phyloP scores from a whole-genome alignment of 139 green algal species.

The Zygnema cylindricum region DNA sequence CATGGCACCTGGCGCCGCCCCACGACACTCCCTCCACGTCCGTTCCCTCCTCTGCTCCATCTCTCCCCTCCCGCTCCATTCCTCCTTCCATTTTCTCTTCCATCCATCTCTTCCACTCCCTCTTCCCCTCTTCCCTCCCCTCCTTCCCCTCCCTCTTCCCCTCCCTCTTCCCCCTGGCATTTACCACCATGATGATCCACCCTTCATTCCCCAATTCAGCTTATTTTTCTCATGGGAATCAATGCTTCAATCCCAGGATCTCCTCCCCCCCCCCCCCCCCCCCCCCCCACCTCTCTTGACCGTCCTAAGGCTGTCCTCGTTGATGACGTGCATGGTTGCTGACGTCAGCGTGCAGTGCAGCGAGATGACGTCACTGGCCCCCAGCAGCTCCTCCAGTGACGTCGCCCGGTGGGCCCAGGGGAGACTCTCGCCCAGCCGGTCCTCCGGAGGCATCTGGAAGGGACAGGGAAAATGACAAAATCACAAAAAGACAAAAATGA shows the following conservation, averaged over 20 bases:
- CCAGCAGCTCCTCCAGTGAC: neutral
- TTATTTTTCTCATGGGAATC: too few relatives aligned
- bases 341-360: slow-evolving; percentile 49
- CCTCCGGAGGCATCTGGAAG: neutral
- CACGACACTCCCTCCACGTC: neutral
- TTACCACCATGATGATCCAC: too few relatives aligned
- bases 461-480: too few relatives aligned
- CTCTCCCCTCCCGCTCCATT: neutral
- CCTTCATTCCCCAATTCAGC: too few relatives aligned
- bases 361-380: slow-evolving; percentile 47
- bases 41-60: too few relatives aligned
- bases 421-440: neutral
- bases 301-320: slow-evolving; percentile 18
- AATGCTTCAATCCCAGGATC: too few relatives aligned
- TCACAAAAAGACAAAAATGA: too few relatives aligned
- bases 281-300: slow-evolving; percentile 55
- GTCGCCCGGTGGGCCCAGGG: neutral
- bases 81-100: neutral
- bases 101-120: too few relatives aligned
- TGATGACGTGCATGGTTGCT: slow-evolving; percentile 51
- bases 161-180: too few relatives aligned
- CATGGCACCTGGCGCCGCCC: slow-evolving; percentile 18
- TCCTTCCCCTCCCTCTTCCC: slow-evolving; percentile 1
- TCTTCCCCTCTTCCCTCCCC: neutral
- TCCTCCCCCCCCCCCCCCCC: too few relatives aligned